Percentiles rank a stretch among this genome's conserved stretches.
These are phyloP conservation scores for Tetrastigma voinierianum DNA, from an alignment of 164 flowering plant species.

Conservation along the genomic window DNA sequence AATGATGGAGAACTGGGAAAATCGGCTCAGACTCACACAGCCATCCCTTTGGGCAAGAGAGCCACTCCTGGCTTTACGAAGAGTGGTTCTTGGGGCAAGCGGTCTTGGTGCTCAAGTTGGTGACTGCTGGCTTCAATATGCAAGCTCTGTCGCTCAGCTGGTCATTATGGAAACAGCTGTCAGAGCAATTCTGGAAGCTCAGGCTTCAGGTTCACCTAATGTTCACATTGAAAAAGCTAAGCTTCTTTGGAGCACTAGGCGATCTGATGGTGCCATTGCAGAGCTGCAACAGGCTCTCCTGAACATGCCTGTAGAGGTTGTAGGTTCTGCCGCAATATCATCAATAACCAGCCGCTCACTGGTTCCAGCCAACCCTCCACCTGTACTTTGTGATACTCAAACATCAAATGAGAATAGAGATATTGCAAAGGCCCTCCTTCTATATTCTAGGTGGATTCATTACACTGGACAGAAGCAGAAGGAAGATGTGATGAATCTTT, in stretches of 20 bases:
- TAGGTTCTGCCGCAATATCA: constrained; percentile 12
- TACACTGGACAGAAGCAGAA: constrained; percentile 97
- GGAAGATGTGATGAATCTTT: constrained; percentile 89
- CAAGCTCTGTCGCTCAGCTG: constrained; percentile 95
- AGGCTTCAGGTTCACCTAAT: constrained; percentile 82
- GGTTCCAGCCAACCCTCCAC: constrained; percentile 59
- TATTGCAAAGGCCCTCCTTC: constrained; percentile 84
- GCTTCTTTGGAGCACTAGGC: constrained; percentile 28
- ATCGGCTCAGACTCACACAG: constrained; percentile 78
- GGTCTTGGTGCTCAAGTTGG: constrained; percentile 82
- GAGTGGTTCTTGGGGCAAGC: constrained; percentile 86
- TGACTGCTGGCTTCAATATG: constrained; percentile 93
- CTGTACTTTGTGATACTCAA: constrained; percentile 45
- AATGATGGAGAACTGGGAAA: constrained; percentile 72
- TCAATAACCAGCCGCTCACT: constrained; percentile 77
- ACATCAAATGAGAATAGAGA: constrained; percentile 58
- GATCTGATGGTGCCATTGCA: too few relatives aligned
- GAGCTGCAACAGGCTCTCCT: too few relatives aligned
- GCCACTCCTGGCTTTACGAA: constrained; percentile 85
- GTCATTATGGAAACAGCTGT: constrained; percentile 97
- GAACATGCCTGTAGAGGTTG: too few relatives aligned
- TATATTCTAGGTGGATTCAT: constrained; percentile 97
- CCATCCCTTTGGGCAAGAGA: constrained; percentile 98
- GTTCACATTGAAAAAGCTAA: constrained; percentile 96
- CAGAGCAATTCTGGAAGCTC: constrained; percentile 89